phyloP scores from a whole-genome alignment of 176 grass and related monocot species.

The Musa itinerans region DNA sequence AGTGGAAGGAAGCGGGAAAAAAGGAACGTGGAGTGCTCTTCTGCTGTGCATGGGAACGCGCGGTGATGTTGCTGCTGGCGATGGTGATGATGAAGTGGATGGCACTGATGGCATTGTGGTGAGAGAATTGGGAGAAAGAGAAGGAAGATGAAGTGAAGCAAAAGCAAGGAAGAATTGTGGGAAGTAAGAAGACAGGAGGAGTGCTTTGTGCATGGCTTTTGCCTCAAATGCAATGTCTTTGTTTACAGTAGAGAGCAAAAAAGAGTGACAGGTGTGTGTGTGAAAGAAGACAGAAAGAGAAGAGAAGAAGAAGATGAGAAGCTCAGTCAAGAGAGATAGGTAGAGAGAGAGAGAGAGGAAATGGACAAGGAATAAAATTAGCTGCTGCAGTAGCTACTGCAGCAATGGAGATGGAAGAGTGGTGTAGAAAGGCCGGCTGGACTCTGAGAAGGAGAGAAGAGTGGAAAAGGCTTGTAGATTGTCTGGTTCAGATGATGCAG shows the following conservation, averaged over 20 bases:
- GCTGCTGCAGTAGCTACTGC: no score
- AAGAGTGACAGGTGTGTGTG: neutral
- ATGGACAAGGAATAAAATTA: no score
- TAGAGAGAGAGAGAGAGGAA: neutral
- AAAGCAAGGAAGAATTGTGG: neutral
- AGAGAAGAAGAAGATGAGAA: neutral
- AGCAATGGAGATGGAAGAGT: no score
- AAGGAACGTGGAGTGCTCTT: constrained; percentile 47
- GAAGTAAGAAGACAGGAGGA: neutral
- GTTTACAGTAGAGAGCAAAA: neutral
- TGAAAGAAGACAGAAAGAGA: neutral
- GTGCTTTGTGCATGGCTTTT: neutral
- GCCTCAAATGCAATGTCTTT: neutral
- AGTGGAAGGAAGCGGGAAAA: constrained; percentile 38
- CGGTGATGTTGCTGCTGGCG: constrained; percentile 1
- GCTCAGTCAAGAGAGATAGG: neutral
- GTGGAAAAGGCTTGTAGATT: no score
- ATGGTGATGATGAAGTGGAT: constrained; percentile 9
- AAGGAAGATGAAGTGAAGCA: neutral
- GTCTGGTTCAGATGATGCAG: no score
- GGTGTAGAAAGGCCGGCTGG: no score
- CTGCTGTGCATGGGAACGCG: neutral
- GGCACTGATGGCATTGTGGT: constrained; percentile 27
- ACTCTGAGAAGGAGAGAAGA: no score
- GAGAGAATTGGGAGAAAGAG: constrained; percentile 12